Evolutionary conservation across 805 yeast species (phyloP).

Genomic region (Blastobotrys chiropterorum): DNA sequence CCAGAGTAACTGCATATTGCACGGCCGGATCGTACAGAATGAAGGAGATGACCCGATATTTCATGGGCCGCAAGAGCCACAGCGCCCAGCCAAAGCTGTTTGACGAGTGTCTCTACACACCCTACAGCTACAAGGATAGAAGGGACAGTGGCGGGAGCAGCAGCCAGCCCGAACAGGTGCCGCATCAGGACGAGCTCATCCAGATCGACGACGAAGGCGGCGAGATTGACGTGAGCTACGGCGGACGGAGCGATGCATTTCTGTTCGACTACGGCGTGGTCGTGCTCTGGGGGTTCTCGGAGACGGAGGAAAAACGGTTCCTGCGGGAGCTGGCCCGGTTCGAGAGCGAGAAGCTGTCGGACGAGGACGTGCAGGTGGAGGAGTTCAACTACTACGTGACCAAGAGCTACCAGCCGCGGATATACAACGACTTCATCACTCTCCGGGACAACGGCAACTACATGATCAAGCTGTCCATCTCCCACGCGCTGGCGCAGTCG

Average conservation of each 20-base stretch:
- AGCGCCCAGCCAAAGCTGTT: slow-evolving; percentile 76
- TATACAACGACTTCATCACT: slow-evolving; percentile 92
- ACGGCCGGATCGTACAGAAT: slow-evolving; percentile 89
- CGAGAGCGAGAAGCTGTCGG: slow-evolving; percentile 82
- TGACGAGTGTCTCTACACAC: slow-evolving; percentile 93
- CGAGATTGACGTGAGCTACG: slow-evolving; percentile 79
- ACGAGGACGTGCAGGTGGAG: slow-evolving; percentile 88
- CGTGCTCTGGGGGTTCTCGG: slow-evolving; percentile 91
- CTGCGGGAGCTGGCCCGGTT: slow-evolving; percentile 80
- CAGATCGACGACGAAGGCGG: slow-evolving; percentile 92
- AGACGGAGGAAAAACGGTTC: slow-evolving; percentile 76
- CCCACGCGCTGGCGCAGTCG: slow-evolving; percentile 93
- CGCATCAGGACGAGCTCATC: slow-evolving; percentile 34
- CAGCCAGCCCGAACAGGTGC: slow-evolving; percentile 10
- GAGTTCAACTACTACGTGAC: slow-evolving; percentile 95
- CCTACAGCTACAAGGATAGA: slow-evolving; percentile 45
- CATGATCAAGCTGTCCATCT: slow-evolving; percentile 85
- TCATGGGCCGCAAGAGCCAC: slow-evolving; percentile 58
- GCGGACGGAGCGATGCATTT: slow-evolving; percentile 65
- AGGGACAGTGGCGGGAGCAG: background rate
- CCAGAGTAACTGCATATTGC: slow-evolving; percentile 93
- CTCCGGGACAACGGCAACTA: slow-evolving; percentile 83
- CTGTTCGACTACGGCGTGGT: slow-evolving; percentile 96
- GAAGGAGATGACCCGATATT: slow-evolving; percentile 81
- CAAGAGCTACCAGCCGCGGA: slow-evolving; percentile 89